Percentiles rank a stretch among this genome's conserved stretches.
phyloP scores from a whole-genome alignment of 2,329 filamentous ascomycete species.

The Incumbomyces delicatus region DNA sequence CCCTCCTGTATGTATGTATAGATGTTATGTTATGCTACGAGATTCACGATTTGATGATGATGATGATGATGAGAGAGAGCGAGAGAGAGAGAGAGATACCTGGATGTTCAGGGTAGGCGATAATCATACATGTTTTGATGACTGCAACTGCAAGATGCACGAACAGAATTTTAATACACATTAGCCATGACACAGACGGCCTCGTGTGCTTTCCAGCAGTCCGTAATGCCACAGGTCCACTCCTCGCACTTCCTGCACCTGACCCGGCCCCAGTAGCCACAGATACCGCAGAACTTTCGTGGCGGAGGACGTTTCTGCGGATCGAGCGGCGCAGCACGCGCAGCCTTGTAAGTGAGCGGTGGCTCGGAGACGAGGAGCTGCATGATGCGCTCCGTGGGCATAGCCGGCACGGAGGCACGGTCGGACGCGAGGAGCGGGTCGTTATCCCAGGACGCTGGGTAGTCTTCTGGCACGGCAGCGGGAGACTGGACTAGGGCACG shows the following conservation, averaged over 20 bases:
- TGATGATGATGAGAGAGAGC: too few relatives aligned
- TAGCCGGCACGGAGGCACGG: constrained; percentile 32
- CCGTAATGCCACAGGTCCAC: constrained; percentile 35
- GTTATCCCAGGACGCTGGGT: constrained; percentile 23
- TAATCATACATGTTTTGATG: too few relatives aligned
- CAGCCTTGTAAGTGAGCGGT: constrained; percentile 37
- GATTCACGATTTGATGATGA: too few relatives aligned
- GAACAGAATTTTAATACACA: background rate
- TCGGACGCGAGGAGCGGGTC: constrained; percentile 25
- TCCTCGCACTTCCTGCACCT: constrained; percentile 39
- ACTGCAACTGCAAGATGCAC: too few relatives aligned
- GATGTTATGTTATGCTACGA: too few relatives aligned
- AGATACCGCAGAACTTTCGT: constrained; percentile 38
- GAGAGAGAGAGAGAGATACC: too few relatives aligned
- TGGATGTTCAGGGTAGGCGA: too few relatives aligned
- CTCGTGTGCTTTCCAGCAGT: constrained; percentile 39
- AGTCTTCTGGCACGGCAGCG: constrained; percentile 16
- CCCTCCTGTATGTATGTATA: too few relatives aligned
- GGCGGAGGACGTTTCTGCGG: constrained; percentile 17
- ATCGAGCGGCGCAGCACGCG: constrained; percentile 29
- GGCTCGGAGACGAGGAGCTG: constrained; percentile 36
- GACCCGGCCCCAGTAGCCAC: constrained; percentile 42
- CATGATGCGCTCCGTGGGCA: constrained; percentile 38
- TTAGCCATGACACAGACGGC: constrained; percentile 20
- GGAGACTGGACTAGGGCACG: background rate